These are phyloP conservation scores for Penicillium desertorum DNA, from an alignment of 495 filamentous ascomycete genomes.

Conservation along the genomic window DNA sequence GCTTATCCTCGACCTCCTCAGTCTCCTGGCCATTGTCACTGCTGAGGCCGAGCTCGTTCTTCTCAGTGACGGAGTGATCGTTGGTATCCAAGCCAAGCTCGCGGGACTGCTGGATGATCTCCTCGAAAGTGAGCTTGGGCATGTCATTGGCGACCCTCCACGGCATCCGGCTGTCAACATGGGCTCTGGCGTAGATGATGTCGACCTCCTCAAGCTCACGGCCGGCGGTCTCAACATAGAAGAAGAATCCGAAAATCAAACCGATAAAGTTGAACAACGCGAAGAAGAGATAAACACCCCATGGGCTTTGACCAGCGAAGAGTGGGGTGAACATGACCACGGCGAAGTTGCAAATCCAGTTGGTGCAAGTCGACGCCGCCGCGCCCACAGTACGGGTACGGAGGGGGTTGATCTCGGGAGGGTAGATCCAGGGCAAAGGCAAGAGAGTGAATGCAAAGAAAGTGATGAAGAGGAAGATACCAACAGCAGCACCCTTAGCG, in stretches of 20 bases:
- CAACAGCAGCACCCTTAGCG: constrained; percentile 56
- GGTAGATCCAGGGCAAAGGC: constrained; percentile 46
- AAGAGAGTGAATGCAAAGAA: constrained; percentile 69
- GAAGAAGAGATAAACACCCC: constrained; percentile 59
- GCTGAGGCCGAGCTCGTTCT: constrained; percentile 35
- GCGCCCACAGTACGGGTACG: constrained; percentile 66
- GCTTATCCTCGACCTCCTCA: constrained; percentile 21
- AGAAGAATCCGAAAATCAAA: constrained; percentile 63
- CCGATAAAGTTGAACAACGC: constrained; percentile 65
- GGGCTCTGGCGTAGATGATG: constrained; percentile 44
- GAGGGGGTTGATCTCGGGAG: constrained; percentile 66
- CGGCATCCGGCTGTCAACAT: constrained; percentile 37
- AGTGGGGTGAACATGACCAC: constrained; percentile 66
- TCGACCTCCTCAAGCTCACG: constrained; percentile 79
- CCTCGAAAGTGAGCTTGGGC: constrained; percentile 38
- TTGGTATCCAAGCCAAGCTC: constrained; percentile 30
- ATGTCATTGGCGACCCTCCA: constrained; percentile 34
- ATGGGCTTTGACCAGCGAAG: constrained; percentile 29
- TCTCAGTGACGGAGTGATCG: constrained; percentile 26
- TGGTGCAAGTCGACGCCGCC: constrained; percentile 62
- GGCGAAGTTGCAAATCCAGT: constrained; percentile 72
- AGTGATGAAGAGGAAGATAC: constrained; percentile 68
- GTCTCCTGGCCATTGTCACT: constrained; percentile 23
- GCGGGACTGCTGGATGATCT: constrained; percentile 31
- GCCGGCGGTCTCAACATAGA: constrained; percentile 67